Base-by-base conservation (phyloP, 169 alveolate genomes). In the Amoebophrya sp. region DNA sequence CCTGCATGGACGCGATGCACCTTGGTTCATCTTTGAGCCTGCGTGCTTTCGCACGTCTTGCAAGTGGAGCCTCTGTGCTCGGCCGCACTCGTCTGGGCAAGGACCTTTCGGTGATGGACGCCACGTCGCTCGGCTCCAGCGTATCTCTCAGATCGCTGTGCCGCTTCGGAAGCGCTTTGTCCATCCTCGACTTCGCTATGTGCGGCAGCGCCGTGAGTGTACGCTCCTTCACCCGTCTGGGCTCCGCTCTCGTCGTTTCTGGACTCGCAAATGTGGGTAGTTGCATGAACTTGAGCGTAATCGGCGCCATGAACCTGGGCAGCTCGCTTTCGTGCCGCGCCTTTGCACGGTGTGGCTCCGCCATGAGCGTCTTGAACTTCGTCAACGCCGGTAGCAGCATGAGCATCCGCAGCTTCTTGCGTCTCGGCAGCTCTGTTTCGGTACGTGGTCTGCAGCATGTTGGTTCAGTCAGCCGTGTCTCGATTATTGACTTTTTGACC, bases 401-500 rank as follows among this genome's bases (percentile, higher is more conserved):
- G 34, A 40, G 77, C 10, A 38, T 89, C 77, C 41, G 91, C 76
- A 18, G 76, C 65, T 89, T 38, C 65, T 12, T n/a, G 53, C 54
- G 91, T 0, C 12, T 89, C 33, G 91, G 91, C 54, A 38, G 65
- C 65, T 1, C 40, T 34, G 76, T 89, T 2, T 89, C 91, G n/a
- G 90, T 89, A 0, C 90, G 39, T 2, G 40, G 53, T 38, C 2
- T 40, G 40, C 36, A 40, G 53, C 0, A 47, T 26, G n/a, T 89
- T 26, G 90, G 90, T 1, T n/a, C 90, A 33, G 47, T 89, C 41
- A 36, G 24, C 47, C 26, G 53, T 26, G 39, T 40, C 2, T 26
- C 41, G 29, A 1, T 40, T 6, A 89, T 40, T 10, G 90, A 40
- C 36, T 14, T 38, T 1, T 6, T 40, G 24, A 23, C 40, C 90